Percentiles rank a stretch among this genome's conserved stretches.
Evolutionary conservation across 306 rosid species (phyloP).

Genomic region (Adenanthera pavonina): DNA sequence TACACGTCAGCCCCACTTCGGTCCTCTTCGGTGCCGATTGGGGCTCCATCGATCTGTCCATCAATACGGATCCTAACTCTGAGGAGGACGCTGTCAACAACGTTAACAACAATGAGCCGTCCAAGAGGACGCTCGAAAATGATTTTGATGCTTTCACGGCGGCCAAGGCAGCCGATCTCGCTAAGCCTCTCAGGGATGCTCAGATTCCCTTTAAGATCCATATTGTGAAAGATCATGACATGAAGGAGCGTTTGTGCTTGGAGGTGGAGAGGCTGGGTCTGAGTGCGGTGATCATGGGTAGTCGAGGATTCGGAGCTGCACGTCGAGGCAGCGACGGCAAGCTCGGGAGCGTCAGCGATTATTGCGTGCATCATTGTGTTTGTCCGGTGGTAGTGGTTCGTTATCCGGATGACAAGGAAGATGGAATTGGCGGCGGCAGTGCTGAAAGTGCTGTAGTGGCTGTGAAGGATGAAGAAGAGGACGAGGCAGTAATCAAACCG

Average conservation of each 20-base stretch:
- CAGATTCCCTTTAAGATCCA: slow-evolving; percentile 88
- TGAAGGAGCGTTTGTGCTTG: slow-evolving; percentile 78
- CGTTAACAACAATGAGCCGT: slow-evolving; percentile 34
- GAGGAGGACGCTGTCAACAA: slow-evolving; percentile 28
- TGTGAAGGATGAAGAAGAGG: slow-evolving; percentile 47
- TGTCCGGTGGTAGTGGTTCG: slow-evolving; percentile 84
- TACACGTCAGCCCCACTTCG: slow-evolving; percentile 80
- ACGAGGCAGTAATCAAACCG: slow-evolving; percentile 44
- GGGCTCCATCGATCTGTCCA: slow-evolving; percentile 73
- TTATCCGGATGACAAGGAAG: slow-evolving; percentile 71
- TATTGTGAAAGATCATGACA: slow-evolving; percentile 84
- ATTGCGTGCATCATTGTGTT: slow-evolving; percentile 82
- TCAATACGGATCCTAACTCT: slow-evolving; percentile 39
- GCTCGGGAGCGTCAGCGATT: slow-evolving; percentile 85
- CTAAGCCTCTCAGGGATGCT: slow-evolving; percentile 66
- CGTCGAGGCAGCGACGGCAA: slow-evolving; percentile 71
- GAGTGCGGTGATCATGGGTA: slow-evolving; percentile 83
- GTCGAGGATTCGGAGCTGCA: slow-evolving; percentile 76
- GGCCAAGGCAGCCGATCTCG: slow-evolving; percentile 68
- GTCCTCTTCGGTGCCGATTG: slow-evolving; percentile 89
- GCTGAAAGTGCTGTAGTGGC: slow-evolving; percentile 36
- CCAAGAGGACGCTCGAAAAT: slow-evolving; percentile 56
- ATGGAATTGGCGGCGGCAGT: slow-evolving; percentile 28
- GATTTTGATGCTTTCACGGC: slow-evolving; percentile 82
- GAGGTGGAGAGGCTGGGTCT: slow-evolving; percentile 83